Evolutionary conservation across 495 filamentous ascomycete genomes (phyloP).

Genomic region (Mytilinidion resinicola): DNA sequence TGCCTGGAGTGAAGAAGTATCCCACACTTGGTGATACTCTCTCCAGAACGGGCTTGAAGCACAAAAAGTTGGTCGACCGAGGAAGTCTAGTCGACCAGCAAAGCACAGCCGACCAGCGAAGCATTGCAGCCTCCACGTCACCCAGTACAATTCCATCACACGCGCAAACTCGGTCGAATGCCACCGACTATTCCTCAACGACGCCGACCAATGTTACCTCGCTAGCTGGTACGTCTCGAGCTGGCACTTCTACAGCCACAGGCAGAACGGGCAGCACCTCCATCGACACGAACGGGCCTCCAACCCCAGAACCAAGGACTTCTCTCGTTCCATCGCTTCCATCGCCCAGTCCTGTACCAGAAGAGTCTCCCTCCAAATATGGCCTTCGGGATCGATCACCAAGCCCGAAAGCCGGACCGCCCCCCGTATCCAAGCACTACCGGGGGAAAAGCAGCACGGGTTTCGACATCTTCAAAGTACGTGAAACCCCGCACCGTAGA

Average conservation of each 20-base stretch:
- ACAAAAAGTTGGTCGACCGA: neutral
- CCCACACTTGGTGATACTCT: neutral
- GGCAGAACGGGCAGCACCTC: neutral
- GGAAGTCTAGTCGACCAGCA: neutral
- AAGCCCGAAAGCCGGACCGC: neutral
- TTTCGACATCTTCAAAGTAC: slow-evolving; percentile 21
- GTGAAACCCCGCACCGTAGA: neutral
- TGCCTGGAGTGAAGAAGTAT: neutral
- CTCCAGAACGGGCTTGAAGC: neutral
- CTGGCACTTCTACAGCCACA: neutral
- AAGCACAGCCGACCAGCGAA: neutral
- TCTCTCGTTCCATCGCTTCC: neutral
- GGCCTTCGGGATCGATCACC: slow-evolving; percentile 3
- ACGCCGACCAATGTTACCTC: neutral
- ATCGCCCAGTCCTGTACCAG: neutral
- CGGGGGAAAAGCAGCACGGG: slow-evolving; percentile 25
- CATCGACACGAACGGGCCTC: neutral
- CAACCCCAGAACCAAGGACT: neutral
- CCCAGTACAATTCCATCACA: neutral
- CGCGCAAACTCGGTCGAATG: neutral
- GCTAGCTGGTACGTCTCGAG: neutral
- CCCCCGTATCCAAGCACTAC: slow-evolving; percentile 4
- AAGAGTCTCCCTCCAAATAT: slow-evolving; percentile 3
- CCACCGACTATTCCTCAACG: neutral
- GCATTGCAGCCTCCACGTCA: neutral